Evolutionary conservation across 1,139 yeast species (phyloP), one percentile per base, ranked within the genome.

Genomic region (Debaryomyces subglobosus): DNA sequence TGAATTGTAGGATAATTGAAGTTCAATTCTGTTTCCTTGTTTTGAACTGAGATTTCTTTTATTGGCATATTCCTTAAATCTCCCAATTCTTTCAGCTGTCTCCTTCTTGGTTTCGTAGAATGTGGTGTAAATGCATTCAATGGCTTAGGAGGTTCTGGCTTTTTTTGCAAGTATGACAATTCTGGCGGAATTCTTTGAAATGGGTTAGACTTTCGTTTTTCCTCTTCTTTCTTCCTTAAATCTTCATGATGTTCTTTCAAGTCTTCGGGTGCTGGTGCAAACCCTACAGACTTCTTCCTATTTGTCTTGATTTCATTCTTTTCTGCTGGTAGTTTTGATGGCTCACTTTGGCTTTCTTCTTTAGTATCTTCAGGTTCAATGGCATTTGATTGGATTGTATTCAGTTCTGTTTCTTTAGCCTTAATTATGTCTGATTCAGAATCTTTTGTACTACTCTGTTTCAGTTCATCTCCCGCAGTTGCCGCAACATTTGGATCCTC

Each of bases 151-250:
- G 54, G 62, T 36, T 60, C 58, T 15, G 50, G 44, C 33, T 57
- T 64, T 49, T 63, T 64, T 46, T 70, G 68, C 40, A 75, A 59
- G 49, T 76, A 72, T 4, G 73, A 65, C 44, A 76, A 67, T 55
- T 76, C 79, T 1, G 78, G 72, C 0, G 81, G 80, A n/a, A 74
- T 63, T 49, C 60, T 64, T 44, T 75, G 78, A 61, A 76, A 76
- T 2, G 75, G 69, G 48, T 67, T 68, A 30, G 65, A 56, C 50
- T 67, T 60, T 34, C 55, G 48, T 46, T 60, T 58, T 30, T 64
- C 67, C 44, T 65, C 56, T 44, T 71, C 69, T 15, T 60, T 63
- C 35, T 58, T 48, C 35, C 62, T 62, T 29, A 71, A 49, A 13
- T 55, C 52, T 29, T 61, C 55, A 49, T 72, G 79, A 51, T 71